These are phyloP conservation scores for Nicotiana tomentosiformis DNA, from an alignment of 257 asterid species.

Conservation along the genomic window DNA sequence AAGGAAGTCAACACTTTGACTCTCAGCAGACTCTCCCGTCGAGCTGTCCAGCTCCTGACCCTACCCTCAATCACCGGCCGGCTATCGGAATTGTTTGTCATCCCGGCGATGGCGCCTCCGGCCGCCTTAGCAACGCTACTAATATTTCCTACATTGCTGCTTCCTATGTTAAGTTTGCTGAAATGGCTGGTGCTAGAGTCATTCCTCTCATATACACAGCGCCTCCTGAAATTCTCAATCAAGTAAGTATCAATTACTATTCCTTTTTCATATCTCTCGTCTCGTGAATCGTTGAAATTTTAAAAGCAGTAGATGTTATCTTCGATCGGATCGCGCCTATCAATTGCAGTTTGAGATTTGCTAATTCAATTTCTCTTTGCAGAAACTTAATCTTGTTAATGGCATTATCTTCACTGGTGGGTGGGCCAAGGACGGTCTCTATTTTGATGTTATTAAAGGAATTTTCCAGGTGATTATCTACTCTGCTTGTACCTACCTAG, in stretches of 20 bases:
- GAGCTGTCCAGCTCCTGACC: slow-evolving; percentile 45
- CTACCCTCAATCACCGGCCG: slow-evolving; percentile 65
- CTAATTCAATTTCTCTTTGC: slow-evolving; percentile 29
- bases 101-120: slow-evolving; percentile 95
- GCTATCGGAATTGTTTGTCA: slow-evolving; percentile 81
- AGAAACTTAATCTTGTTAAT: slow-evolving; percentile 85
- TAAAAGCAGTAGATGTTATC: no score
- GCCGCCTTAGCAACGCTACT: slow-evolving; percentile 62
- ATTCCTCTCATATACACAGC: slow-evolving; percentile 80
- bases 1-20: not conserved
- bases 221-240: slow-evolving; percentile 44
- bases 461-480: slow-evolving; percentile 57
- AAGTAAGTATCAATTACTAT: slow-evolving; percentile 23
- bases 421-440: slow-evolving; percentile 67
- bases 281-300: no score
- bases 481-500: not conserved
- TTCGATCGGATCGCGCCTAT: no score
- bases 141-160: slow-evolving; percentile 83
- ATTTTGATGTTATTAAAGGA: slow-evolving; percentile 50
- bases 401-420: slow-evolving; percentile 97
- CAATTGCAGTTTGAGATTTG: slow-evolving; percentile 7
- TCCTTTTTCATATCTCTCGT: not conserved
- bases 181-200: slow-evolving; percentile 89
- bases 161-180: slow-evolving; percentile 86
- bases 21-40: not conserved